Percentiles rank a stretch among this genome's conserved stretches.
phyloP scores from a whole-genome alignment of 2,329 filamentous ascomycete species.

The Phyllosticta capitalensis region DNA sequence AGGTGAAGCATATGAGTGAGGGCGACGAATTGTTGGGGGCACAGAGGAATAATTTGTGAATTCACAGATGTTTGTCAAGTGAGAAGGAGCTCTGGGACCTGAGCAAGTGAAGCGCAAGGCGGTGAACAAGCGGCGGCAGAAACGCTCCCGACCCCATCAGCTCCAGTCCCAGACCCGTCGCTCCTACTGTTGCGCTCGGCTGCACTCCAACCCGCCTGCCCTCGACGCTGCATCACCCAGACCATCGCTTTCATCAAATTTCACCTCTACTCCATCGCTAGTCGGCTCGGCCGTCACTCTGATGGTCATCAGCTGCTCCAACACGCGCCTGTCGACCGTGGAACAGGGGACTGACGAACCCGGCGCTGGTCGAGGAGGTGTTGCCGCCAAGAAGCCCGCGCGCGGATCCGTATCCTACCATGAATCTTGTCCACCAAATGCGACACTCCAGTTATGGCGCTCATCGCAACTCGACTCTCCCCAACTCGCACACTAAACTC shows the following conservation, averaged over 20 bases:
- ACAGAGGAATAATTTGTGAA: neutral
- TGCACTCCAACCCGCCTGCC: neutral
- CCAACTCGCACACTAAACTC: slow-evolving; percentile 28
- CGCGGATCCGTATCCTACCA: slow-evolving; percentile 23
- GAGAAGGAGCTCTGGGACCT: no score
- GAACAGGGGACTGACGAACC: slow-evolving; percentile 30
- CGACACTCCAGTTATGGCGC: slow-evolving; percentile 32
- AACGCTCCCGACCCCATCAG: no score
- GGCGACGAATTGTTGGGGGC: neutral
- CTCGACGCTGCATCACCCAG: slow-evolving; percentile 23
- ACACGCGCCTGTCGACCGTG: slow-evolving; percentile 32
- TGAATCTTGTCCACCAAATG: slow-evolving; percentile 19
- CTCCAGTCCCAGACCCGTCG: no score
- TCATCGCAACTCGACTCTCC: slow-evolving; percentile 20
- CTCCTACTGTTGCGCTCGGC: no score
- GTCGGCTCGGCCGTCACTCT: slow-evolving; percentile 23
- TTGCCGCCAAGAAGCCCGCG: no score
- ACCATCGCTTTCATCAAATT: slow-evolving; percentile 25
- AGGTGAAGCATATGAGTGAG: slow-evolving; percentile 4
- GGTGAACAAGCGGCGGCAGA: no score
- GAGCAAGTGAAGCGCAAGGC: no score
- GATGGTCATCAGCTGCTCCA: slow-evolving; percentile 28
- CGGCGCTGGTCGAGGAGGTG: slow-evolving; percentile 24
- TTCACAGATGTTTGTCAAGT: no score
- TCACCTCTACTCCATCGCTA: slow-evolving; percentile 17